A percentile compares a stretch with the other conserved stretches of the same genome.
These are phyloP conservation scores for Neurospora sp. DNA, from an alignment of 495 filamentous ascomycete genomes.

Conservation along the genomic window DNA sequence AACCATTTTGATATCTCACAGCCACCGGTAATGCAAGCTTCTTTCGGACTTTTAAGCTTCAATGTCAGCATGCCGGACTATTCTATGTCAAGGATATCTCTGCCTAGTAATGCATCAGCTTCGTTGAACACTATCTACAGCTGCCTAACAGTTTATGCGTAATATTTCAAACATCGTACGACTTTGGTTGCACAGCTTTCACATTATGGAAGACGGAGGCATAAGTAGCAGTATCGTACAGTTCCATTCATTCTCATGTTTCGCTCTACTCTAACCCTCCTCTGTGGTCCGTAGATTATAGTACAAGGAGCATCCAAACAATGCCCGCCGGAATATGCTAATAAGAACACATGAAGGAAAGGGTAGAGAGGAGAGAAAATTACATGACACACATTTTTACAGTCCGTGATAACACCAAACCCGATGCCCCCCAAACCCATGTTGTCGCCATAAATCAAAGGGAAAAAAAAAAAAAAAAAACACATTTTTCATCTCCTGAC, in stretches of 20 bases:
- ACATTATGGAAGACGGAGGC: neutral
- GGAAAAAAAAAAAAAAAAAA: neutral
- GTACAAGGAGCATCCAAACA: constrained; percentile 13
- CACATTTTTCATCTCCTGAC: neutral
- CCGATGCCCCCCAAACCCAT: constrained; percentile 20
- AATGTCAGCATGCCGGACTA: neutral
- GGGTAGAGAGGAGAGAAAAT: constrained; percentile 24
- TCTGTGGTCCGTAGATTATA: constrained; percentile 15
- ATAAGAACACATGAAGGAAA: constrained; percentile 16
- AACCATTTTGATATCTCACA: neutral
- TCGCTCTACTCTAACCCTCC: constrained; percentile 19
- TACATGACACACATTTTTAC: constrained; percentile 22
- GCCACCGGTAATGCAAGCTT: neutral
- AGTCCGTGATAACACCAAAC: constrained; percentile 23
- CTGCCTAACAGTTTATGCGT: neutral
- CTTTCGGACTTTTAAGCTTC: neutral
- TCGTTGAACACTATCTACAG: neutral
- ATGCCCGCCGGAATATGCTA: constrained; percentile 12
- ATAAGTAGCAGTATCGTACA: neutral
- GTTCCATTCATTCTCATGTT: neutral
- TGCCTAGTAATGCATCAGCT: neutral
- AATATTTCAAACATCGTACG: neutral
- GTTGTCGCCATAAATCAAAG: constrained; percentile 22
- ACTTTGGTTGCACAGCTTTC: neutral
- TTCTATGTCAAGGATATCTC: neutral